Evolutionary conservation across 2,329 filamentous ascomycete genomes (phyloP).

Genomic region (Fusarium burgessii): DNA sequence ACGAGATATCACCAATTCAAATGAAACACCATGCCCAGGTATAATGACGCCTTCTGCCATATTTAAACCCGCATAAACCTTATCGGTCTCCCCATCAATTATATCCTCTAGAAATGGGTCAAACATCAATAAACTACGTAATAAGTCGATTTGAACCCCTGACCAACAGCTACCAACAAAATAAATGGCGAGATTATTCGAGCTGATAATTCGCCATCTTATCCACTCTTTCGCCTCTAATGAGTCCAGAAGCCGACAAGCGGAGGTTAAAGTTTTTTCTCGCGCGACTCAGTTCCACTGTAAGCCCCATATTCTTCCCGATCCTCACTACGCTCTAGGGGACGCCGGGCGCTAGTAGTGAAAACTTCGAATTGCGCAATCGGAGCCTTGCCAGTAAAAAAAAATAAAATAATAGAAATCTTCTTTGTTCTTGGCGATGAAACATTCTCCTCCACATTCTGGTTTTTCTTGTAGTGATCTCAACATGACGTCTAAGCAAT

Average conservation of each 20-base stretch:
- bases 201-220: not conserved
- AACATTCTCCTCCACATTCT: not conserved
- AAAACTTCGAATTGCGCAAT: slow-evolving; percentile 44
- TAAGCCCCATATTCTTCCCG: slow-evolving; percentile 26
- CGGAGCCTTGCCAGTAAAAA: not conserved
- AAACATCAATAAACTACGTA: not conserved
- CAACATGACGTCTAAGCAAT: slow-evolving; percentile 11
- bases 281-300: no score
- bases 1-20: not conserved
- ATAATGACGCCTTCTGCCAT: not conserved
- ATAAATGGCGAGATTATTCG: not conserved
- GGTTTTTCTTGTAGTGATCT: not conserved
- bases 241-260: slow-evolving; percentile 4
- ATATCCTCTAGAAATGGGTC: not conserved
- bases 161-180: not conserved
- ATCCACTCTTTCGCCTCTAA: not conserved
- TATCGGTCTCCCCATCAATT: not conserved
- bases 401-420: not conserved
- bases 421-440: not conserved
- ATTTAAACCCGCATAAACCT: not conserved
- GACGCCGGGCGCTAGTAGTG: slow-evolving; percentile 17
- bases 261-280: slow-evolving; percentile 12
- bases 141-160: not conserved
- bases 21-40: not conserved
- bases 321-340: slow-evolving; percentile 15